phyloP scores from a whole-genome alignment of 1,284 basidiomycete species.

The Abortiporus biennis region DNA sequence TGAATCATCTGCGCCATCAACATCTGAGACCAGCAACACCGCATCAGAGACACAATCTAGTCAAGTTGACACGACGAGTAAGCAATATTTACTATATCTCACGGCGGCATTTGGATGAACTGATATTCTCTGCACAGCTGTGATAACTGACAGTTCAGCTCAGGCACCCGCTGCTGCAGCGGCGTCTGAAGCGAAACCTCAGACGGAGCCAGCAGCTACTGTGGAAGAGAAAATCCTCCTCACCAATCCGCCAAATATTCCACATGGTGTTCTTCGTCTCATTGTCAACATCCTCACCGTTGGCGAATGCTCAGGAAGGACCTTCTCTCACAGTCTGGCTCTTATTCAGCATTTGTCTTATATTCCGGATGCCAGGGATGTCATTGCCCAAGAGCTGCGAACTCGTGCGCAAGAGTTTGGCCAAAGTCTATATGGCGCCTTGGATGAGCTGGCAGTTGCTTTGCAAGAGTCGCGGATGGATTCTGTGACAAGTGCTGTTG shows the following conservation, averaged over 20 bases:
- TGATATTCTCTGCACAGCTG: no score
- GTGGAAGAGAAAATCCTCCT: constrained; percentile 61
- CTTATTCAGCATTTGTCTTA: constrained; percentile 88
- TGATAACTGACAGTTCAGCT: no score
- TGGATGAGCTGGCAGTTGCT: constrained; percentile 68
- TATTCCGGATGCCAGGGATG: constrained; percentile 81
- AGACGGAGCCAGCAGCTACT: constrained; percentile 27
- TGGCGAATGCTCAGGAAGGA: constrained; percentile 92
- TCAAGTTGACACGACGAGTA: no score
- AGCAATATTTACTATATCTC: no score
- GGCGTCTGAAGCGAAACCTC: no score
- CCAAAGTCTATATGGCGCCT: constrained; percentile 62
- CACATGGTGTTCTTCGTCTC: constrained; percentile 73
- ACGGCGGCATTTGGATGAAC: no score
- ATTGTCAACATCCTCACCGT: constrained; percentile 93
- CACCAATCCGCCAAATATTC: constrained; percentile 75
- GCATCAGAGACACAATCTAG: not conserved
- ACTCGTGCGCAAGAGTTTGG: constrained; percentile 84
- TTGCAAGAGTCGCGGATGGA: constrained; percentile 53
- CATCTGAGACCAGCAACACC: not conserved
- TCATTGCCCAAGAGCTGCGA: constrained; percentile 83
- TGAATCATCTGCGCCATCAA: constrained; percentile 3
- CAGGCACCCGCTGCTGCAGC: no score
- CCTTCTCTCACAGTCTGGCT: constrained; percentile 86
- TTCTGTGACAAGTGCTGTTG: constrained; percentile 58